phyloP scores from a whole-genome alignment of 148 eudicot genomes.

The Spergularia bocconei region DNA sequence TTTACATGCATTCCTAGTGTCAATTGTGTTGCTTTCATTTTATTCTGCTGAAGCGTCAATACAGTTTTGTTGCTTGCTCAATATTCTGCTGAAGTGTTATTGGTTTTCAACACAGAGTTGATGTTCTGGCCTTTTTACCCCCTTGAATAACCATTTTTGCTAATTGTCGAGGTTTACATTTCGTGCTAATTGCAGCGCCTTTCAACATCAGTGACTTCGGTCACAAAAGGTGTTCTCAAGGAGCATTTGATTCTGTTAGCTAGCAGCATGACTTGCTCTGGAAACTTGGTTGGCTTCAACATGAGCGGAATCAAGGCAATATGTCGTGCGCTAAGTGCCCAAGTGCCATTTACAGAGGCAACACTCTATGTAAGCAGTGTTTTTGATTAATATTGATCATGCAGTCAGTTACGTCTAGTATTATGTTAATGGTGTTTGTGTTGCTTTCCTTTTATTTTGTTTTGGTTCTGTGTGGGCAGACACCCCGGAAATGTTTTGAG shows the following conservation, averaged over 20 bases:
- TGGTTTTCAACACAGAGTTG: not conserved
- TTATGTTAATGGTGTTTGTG: not conserved
- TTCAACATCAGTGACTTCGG: slow-evolving; percentile 87
- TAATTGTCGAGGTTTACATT: not conserved
- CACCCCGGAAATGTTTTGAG: slow-evolving; percentile 90
- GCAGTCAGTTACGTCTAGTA: not conserved
- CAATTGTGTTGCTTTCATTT: too few species aligned
- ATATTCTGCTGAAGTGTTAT: not conserved
- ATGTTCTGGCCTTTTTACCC: not conserved
- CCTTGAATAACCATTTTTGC: not conserved
- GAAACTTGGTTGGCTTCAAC: slow-evolving; percentile 82
- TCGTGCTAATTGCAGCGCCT: slow-evolving; percentile 60
- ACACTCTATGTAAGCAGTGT: slow-evolving; percentile 75
- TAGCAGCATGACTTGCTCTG: slow-evolving; percentile 93
- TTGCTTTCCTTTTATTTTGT: not conserved
- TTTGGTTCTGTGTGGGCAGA: slow-evolving; percentile 32
- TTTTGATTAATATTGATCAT: not conserved
- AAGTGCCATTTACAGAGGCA: slow-evolving; percentile 90
- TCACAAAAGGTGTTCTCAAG: slow-evolving; percentile 84
- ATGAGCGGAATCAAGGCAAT: slow-evolving; percentile 77
- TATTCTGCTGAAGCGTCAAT: too few species aligned
- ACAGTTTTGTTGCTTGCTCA: too few species aligned
- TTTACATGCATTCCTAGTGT: too few species aligned
- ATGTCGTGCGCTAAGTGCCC: slow-evolving; percentile 58
- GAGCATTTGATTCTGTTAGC: slow-evolving; percentile 90